These are phyloP conservation scores for Phytopythium delawarense DNA, from an alignment of 352 stramenopile species.

Conservation along the genomic window DNA sequence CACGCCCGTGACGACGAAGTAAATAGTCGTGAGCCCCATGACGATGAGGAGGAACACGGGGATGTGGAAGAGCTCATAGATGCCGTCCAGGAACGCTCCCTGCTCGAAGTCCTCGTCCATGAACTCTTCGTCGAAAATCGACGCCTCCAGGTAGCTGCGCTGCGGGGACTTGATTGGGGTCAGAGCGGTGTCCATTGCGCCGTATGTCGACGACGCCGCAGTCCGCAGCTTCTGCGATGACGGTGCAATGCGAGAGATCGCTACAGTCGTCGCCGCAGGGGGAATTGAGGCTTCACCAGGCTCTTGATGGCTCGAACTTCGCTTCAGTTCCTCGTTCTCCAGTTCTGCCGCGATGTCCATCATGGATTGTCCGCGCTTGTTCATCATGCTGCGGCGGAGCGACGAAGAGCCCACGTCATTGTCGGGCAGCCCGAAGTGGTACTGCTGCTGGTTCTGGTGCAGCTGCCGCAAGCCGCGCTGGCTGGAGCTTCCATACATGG, in stretches of 20 bases:
- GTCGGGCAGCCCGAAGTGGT: slow-evolving; percentile 52
- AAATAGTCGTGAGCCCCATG: slow-evolving; percentile 70
- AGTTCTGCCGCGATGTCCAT: slow-evolving; percentile 20
- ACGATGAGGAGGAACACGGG: slow-evolving; percentile 80
- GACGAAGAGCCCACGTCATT: slow-evolving; percentile 34
- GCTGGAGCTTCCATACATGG: slow-evolving; percentile 63
- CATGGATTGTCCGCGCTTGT: slow-evolving; percentile 15
- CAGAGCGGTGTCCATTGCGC: slow-evolving; percentile 41
- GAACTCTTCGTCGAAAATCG: slow-evolving; percentile 71
- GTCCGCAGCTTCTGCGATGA: slow-evolving; percentile 12
- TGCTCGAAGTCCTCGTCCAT: slow-evolving; percentile 63
- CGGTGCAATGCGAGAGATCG: slow-evolving; percentile 20
- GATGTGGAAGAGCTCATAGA: slow-evolving; percentile 59
- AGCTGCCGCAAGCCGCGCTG: slow-evolving; percentile 68
- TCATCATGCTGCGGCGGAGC: slow-evolving; percentile 28
- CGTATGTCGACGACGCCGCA: slow-evolving; percentile 35
- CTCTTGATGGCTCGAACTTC: slow-evolving; percentile 8
- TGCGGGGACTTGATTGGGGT: slow-evolving; percentile 36
- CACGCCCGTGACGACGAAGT: slow-evolving; percentile 84
- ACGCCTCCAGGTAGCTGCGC: slow-evolving; percentile 55
- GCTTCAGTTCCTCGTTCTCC: slow-evolving; percentile 1
- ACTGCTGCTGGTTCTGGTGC: slow-evolving; percentile 66
- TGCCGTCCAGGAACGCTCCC: slow-evolving; percentile 55
- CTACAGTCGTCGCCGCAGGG: slow-evolving; percentile 7
- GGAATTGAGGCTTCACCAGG: slow-evolving; percentile 3